Conservation (phyloP, 2,329 filamentous ascomycete genomes). For the Phialophora macrospora region DNA sequence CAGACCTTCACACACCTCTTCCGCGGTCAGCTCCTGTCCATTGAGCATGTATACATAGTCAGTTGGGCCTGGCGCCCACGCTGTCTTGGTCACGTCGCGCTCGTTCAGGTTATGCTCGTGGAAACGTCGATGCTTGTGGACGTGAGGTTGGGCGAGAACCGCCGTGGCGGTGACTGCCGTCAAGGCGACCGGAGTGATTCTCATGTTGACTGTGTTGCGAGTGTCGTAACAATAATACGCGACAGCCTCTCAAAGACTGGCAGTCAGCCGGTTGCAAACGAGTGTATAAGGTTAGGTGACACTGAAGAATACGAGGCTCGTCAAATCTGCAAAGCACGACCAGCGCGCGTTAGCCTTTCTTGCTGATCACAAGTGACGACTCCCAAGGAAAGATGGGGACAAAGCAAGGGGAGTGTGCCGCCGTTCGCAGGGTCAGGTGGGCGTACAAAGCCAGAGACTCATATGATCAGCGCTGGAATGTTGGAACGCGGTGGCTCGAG, state of each 20-base stretch:
- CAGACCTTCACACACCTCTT: slow-evolving; percentile 74
- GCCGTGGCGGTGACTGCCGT: slow-evolving; percentile 51
- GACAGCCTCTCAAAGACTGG: slow-evolving; percentile 36
- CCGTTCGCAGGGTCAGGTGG: slow-evolving; percentile 32
- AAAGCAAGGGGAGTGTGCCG: slow-evolving; percentile 26
- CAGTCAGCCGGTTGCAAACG: slow-evolving; percentile 11
- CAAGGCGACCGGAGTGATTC: slow-evolving; percentile 35
- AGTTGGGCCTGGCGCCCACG: slow-evolving; percentile 62
- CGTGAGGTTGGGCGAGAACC: slow-evolving; percentile 49
- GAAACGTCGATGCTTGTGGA: slow-evolving; percentile 49
- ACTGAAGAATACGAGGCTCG: slow-evolving; percentile 23
- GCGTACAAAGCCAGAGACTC: slow-evolving; percentile 39
- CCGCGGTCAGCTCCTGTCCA: slow-evolving; percentile 63
- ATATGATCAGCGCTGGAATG: slow-evolving; percentile 40
- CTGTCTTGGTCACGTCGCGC: slow-evolving; percentile 51
- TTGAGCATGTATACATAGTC: slow-evolving; percentile 74
- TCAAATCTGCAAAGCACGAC: slow-evolving; percentile 27
- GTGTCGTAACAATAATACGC: slow-evolving; percentile 16
- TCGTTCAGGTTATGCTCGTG: slow-evolving; percentile 44
- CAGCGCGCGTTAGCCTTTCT: slow-evolving; percentile 27
- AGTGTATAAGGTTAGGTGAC: slow-evolving; percentile 29
- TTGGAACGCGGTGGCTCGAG: slow-evolving; percentile 23
- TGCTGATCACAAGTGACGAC: slow-evolving; percentile 15
- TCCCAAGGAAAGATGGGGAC: slow-evolving; percentile 19
- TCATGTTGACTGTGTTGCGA: slow-evolving; percentile 30